Evolutionary conservation across 129 eudicot genomes (phyloP).

Genomic region (Silybum marianum): DNA sequence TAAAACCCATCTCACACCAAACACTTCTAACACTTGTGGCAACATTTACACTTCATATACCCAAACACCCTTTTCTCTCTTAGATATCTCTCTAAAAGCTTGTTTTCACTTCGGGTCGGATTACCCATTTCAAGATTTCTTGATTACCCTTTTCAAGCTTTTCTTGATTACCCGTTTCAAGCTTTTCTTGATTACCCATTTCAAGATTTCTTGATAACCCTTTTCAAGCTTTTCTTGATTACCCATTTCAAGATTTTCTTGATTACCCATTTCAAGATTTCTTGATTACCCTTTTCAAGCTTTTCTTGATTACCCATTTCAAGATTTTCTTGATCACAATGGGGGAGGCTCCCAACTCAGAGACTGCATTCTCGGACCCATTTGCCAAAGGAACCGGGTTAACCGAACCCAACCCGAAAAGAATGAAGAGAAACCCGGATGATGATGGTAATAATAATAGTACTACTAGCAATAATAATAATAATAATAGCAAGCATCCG

Average conservation of each 20-base stretch:
- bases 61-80: slow-evolving; percentile 10
- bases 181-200: slow-evolving; percentile 11
- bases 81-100: background rate
- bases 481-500: slow-evolving; percentile 53
- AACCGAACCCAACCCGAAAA: slow-evolving; percentile 36
- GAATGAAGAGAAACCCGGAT: slow-evolving; percentile 22
- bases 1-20: slow-evolving; percentile 31
- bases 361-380: slow-evolving; percentile 23
- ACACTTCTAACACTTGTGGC: slow-evolving; percentile 26
- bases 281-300: background rate
- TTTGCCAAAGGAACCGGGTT: slow-evolving; percentile 10
- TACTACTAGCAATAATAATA: background rate
- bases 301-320: background rate
- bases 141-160: slow-evolving; percentile 9
- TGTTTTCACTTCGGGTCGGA: slow-evolving; percentile 11
- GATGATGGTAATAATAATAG: background rate
- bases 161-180: slow-evolving; percentile 17
- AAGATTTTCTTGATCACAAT: slow-evolving; percentile 27
- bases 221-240: slow-evolving; percentile 22
- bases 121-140: background rate
- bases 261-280: background rate
- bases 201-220: background rate
- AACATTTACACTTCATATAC: slow-evolving; percentile 13
- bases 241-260: slow-evolving; percentile 15
- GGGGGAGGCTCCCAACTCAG: background rate